Base-by-base conservation (phyloP, 2,329 filamentous ascomycete species). In the Aspergillus sp. region DNA sequence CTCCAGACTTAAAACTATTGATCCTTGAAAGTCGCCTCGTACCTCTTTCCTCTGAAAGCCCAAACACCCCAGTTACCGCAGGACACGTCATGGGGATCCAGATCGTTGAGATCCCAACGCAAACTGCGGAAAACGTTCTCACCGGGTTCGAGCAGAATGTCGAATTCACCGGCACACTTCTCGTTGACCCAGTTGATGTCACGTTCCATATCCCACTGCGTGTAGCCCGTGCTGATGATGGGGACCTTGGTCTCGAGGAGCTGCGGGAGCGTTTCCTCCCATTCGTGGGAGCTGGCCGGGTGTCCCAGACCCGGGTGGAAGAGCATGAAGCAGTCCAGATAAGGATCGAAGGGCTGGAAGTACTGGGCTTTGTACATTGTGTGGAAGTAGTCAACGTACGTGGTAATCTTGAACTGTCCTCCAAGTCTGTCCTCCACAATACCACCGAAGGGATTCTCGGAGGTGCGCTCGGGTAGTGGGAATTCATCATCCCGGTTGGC, bases 291-390 rank as follows among this genome's bases (percentile, higher is more conserved):
- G 72, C 90, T 94, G 13, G 93, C 92, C 0, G 96, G 93, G 76
- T 99, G 95, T 12, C 95, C 96, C 17, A 99, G 85, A 8, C 96
- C 96, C 0, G 96, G 96, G 72, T 99, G 96, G 83, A 98, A 99
- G 55, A 97, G 85, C 71, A 99, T 88, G 73, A 99, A 97, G 77
- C 91, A 95, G 81, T 99, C 95, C 76, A 99, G 97, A 80, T 99
- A 99, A 0, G 95, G 95, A 74, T 99, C 95, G 74, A 96, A 97
- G 0, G 96, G 95, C 60, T 91, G 87, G 80, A 98, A 99, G 73
- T 93, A 86, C 51, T 92, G 90, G 0, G 94, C 91, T 74, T 92
- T 87, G 80, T 99, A 94, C 68, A 99, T 86, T 2, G 91, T 98
- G 78, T 99, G 94, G 81, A 96, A 99, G 80, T 99, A 97, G 69